Evolutionary conservation across 208 protist species (phyloP), one percentile per base, ranked within the genome.

Genomic region (Herpetomonas samuelpessoai): DNA sequence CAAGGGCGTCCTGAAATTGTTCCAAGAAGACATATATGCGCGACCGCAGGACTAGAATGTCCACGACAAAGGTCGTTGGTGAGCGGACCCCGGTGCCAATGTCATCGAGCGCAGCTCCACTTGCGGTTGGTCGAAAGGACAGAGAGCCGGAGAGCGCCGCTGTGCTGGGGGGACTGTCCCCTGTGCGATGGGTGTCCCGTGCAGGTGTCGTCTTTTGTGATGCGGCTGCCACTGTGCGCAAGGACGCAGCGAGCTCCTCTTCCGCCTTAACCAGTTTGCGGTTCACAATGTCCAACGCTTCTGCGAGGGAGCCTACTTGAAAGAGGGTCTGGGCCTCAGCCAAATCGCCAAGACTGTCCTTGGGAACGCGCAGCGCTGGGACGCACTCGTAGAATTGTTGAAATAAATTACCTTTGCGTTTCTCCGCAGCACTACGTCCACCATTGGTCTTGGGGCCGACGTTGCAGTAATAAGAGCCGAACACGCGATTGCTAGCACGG

Each of bases 31-130:
- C 38, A 45, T 69, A 79, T 26, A 80, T 53, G 19, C 76, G 70
- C n/a, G 82, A 90, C n/a, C 83, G 83, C 50, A 91, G 49, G 28
- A 77, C 51, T 10, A 76, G 76, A 22, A 71, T 56, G 54, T 92
- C 86, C 7, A 79, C 69, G 41, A 44, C 18, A 24, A 48, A 48
- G 44, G 16, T 48, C 4, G 19, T 22, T 19, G 44, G 10, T 3
- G 44, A 48, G 4, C 44, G 44, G 16, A 19, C 7, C 16, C 19
- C 16, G 44, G 9, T 24, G 35, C 35, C 35, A 6, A 18, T 14
- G n/a, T n/a, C n/a, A n/a, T n/a, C n/a, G n/a, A n/a, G n/a, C n/a
- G n/a, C n/a, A n/a, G n/a, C n/a, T n/a, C n/a, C n/a, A n/a, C 53
- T 25, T 58, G 27, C 28, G 6, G 7, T 24, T 44, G 4, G 4